Conservation (phyloP, 495 filamentous ascomycete species). For the Podospora anserina region DNA sequence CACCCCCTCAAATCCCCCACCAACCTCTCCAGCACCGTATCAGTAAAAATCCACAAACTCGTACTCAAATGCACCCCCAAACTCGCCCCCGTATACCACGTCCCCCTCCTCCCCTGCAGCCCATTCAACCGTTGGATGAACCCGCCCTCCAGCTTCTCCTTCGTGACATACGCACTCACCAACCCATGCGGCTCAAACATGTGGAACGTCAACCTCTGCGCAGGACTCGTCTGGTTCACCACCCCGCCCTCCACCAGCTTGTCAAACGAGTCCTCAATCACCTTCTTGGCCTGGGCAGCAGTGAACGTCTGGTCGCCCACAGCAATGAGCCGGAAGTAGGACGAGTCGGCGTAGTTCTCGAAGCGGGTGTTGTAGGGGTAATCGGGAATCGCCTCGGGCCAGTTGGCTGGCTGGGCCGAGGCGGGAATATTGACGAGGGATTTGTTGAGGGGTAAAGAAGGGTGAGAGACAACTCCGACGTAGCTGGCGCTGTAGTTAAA, state of each 20-base stretch:
- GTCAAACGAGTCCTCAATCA: slow-evolving; percentile 30
- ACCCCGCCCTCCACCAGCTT: slow-evolving; percentile 33
- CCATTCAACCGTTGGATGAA: slow-evolving; percentile 39
- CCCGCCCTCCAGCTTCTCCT: slow-evolving; percentile 33
- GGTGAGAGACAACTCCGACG: slow-evolving; percentile 36
- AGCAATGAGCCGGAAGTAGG: slow-evolving; percentile 40
- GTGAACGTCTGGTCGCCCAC: slow-evolving; percentile 31
- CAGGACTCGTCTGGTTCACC: slow-evolving; percentile 11
- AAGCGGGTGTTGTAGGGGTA: slow-evolving; percentile 25
- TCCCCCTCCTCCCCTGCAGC: slow-evolving; percentile 40
- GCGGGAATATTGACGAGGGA: slow-evolving; percentile 22
- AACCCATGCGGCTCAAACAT: slow-evolving; percentile 34
- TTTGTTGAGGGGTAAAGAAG: slow-evolving; percentile 19
- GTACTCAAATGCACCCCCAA: slow-evolving; percentile 40
- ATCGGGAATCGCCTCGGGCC: slow-evolving; percentile 13
- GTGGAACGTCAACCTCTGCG: slow-evolving; percentile 29
- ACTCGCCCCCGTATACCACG: slow-evolving; percentile 44
- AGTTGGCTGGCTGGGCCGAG: slow-evolving; percentile 15
- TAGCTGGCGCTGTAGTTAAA: slow-evolving; percentile 36
- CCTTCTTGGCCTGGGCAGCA: slow-evolving; percentile 27
- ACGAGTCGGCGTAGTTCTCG: slow-evolving; percentile 23
- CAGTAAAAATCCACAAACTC: slow-evolving; percentile 39
- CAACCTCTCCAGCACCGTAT: slow-evolving; percentile 20
- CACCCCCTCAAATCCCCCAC: slow-evolving; percentile 1
- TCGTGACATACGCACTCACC: slow-evolving; percentile 31